Percentiles rank a stretch among this genome's conserved stretches.
These are phyloP conservation scores for Coemansia sp. DNA, from an alignment of 192 early-diverging fungal species.

Conservation along the genomic window DNA sequence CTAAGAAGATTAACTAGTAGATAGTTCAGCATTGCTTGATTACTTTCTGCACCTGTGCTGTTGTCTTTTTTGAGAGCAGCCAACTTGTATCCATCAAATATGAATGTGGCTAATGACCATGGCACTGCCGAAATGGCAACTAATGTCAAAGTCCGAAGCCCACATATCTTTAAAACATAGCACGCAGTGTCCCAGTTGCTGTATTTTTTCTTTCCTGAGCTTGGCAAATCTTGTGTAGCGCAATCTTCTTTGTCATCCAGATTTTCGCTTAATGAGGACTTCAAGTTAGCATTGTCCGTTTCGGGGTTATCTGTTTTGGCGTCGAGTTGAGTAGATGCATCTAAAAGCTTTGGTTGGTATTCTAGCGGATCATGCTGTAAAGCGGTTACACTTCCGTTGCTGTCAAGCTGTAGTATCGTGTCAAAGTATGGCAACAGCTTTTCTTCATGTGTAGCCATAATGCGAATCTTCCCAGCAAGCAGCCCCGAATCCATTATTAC, in stretches of 20 bases:
- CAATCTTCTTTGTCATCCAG: no score
- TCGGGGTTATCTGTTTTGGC: background rate
- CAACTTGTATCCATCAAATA: no score
- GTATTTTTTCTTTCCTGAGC: background rate
- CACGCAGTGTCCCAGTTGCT: conserved; percentile 8
- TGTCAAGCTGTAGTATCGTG: conserved; percentile 67
- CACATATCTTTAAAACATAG: conserved; percentile 19
- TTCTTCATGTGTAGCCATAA: conserved; percentile 85
- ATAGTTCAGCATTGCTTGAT: background rate
- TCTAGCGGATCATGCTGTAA: no score
- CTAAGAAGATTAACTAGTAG: background rate
- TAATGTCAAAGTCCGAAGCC: conserved; percentile 8
- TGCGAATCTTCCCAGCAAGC: conserved; percentile 70
- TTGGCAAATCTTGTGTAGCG: no score
- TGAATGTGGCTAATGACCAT: conserved; percentile 9
- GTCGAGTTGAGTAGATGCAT: background rate
- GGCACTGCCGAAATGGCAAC: conserved; percentile 11
- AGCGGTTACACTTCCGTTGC: conserved; percentile 44
- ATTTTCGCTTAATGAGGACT: background rate
- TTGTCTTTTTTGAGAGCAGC: no score
- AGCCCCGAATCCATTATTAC: conserved; percentile 56
- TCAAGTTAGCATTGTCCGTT: background rate
- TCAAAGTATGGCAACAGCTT: no score
- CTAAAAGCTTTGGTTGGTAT: no score
- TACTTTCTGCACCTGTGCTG: background rate